Conservation (phyloP, 352 stramenopile genomes). For the Pythium scleroteichum region DNA sequence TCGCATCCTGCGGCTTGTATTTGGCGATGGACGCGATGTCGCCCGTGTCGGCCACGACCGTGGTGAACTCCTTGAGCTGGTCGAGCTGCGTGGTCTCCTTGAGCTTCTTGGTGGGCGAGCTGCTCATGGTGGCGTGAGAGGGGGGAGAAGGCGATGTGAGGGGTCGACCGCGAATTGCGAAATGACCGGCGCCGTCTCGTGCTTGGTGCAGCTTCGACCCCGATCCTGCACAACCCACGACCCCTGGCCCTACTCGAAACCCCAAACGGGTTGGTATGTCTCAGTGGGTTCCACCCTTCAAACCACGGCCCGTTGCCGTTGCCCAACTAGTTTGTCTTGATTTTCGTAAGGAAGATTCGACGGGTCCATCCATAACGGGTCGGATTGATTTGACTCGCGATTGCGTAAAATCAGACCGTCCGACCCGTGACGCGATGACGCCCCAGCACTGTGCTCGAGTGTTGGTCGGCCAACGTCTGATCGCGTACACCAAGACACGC, state of each 20-base stretch:
- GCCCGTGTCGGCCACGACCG: conserved; percentile 97
- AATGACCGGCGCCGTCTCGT: conserved; percentile 42
- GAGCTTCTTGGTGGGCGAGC: conserved; percentile 75
- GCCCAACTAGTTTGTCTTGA: conserved; percentile 13
- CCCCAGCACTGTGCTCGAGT: not conserved
- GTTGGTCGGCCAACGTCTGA: conserved; percentile 13
- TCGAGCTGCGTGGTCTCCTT: conserved; percentile 88
- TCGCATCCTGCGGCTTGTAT: conserved; percentile 96
- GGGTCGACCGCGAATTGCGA: conserved; percentile 62
- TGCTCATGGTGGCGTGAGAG: conserved; percentile 37
- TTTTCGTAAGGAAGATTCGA: conserved; percentile 22
- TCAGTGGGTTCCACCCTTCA: conserved; percentile 4
- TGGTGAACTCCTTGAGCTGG: conserved; percentile 96
- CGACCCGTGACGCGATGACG: conserved; percentile 1
- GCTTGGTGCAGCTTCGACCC: conserved; percentile 16
- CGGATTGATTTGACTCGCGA: conserved; percentile 3
- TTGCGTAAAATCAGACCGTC: conserved; percentile 20
- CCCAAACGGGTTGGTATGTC: conserved; percentile 17
- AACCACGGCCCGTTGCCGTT: conserved; percentile 14
- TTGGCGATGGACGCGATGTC: conserved; percentile 92
- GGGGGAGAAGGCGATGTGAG: not conserved
- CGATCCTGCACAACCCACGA: conserved; percentile 20
- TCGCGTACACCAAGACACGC: conserved; percentile 14
- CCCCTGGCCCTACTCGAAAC: conserved; percentile 16
- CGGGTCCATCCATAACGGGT: conserved; percentile 9